phyloP scores from a whole-genome alignment of 1,284 basidiomycete genomes.

The Chalciporus sp. region DNA sequence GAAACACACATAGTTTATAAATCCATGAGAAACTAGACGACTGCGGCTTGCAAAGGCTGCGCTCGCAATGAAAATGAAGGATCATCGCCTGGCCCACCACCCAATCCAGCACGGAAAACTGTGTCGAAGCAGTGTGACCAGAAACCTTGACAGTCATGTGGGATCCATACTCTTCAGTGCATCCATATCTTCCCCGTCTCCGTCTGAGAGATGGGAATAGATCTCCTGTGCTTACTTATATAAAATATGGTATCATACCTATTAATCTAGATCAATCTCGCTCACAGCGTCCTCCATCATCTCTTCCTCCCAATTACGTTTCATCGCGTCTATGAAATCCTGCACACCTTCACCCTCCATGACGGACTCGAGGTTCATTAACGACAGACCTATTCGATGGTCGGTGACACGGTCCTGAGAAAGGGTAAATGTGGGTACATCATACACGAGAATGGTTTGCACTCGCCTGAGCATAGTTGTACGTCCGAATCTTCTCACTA shows the following conservation, averaged over 20 bases:
- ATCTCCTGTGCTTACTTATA: neutral
- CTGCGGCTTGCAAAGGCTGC: too few species aligned
- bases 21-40: too few species aligned
- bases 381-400: constrained; percentile 80
- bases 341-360: constrained; percentile 80
- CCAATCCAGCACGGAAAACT: too few species aligned
- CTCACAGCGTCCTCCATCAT: constrained; percentile 69
- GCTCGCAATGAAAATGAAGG: too few species aligned
- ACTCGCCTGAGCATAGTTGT: constrained; percentile 83
- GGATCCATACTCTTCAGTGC: too few species aligned
- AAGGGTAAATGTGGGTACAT: neutral
- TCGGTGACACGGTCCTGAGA: constrained; percentile 89
- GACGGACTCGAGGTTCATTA: constrained; percentile 74
- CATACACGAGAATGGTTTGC: neutral
- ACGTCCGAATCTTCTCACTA: constrained; percentile 92
- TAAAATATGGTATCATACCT: neutral
- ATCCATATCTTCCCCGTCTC: too few species aligned
- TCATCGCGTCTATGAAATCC: constrained; percentile 64
- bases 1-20: too few species aligned
- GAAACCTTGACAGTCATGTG: too few species aligned
- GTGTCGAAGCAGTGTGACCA: too few species aligned
- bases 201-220: too few species aligned
- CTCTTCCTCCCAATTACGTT: constrained; percentile 64
- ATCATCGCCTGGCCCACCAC: too few species aligned
- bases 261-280: constrained; percentile 11